Evolutionary conservation across 164 flowering plant species (phyloP).

Genomic region (Akebia trifoliata): DNA sequence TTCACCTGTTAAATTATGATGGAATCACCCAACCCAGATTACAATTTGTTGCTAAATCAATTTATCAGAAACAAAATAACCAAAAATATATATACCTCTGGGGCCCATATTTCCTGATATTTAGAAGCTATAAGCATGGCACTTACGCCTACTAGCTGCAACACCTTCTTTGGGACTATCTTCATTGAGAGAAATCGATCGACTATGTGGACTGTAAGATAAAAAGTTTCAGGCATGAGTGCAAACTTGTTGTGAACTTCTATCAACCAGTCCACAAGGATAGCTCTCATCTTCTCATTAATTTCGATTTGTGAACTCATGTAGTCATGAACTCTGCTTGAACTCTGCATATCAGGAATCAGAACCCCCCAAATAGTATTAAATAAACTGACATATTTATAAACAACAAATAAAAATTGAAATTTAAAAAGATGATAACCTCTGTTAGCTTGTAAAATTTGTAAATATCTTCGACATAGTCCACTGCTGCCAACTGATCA

Average conservation of each 20-base stretch:
- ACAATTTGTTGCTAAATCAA: not conserved
- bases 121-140: slow-evolving; percentile 86
- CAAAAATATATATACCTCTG: slow-evolving; percentile 42
- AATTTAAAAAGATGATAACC: slow-evolving; percentile 30
- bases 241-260: slow-evolving; percentile 85
- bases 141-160: slow-evolving; percentile 76
- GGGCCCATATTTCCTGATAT: slow-evolving; percentile 97
- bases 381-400: not conserved
- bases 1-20: slow-evolving; percentile 45
- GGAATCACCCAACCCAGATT: not conserved
- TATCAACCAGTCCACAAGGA: slow-evolving; percentile 83
- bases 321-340: slow-evolving; percentile 46
- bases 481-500: slow-evolving; percentile 77
- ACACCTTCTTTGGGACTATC: slow-evolving; percentile 48
- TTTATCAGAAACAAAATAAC: not conserved
- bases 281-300: slow-evolving; percentile 73
- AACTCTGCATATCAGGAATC: slow-evolving; percentile 40
- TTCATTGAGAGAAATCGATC: slow-evolving; percentile 67
- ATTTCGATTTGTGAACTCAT: slow-evolving; percentile 73
- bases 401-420: not conserved
- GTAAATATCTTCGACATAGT: slow-evolving; percentile 89
- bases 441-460: slow-evolving; percentile 61
- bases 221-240: slow-evolving; percentile 73
- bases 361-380: not conserved
- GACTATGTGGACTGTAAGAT: slow-evolving; percentile 72